phyloP scores from a whole-genome alignment of 2,329 filamentous ascomycete genomes.

The Beauveria sp. region DNA sequence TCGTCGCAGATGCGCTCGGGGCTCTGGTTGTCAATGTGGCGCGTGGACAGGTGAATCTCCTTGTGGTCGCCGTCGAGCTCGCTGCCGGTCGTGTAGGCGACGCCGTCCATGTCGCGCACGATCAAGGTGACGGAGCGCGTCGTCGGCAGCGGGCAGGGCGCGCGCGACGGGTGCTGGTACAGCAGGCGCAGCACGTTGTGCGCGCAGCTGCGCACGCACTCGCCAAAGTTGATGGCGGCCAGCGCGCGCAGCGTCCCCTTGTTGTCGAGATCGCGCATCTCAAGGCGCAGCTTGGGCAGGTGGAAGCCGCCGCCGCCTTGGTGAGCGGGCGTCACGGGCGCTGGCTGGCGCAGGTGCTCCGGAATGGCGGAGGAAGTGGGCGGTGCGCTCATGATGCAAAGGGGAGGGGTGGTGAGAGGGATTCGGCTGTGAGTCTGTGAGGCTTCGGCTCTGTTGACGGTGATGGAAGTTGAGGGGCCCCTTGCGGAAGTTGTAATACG shows the following conservation, averaged over 20 bases:
- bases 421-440: not conserved
- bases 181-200: conserved; percentile 63
- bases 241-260: conserved; percentile 62
- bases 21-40: conserved; percentile 55
- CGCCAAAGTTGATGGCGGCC: conserved; percentile 51
- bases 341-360: not conserved
- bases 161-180: conserved; percentile 46
- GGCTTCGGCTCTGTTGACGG: not conserved
- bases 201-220: conserved; percentile 55
- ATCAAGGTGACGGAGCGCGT: conserved; percentile 82
- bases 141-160: conserved; percentile 40
- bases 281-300: conserved; percentile 50
- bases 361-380: conserved; percentile 8
- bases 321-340: not conserved
- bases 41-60: conserved; percentile 79
- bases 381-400: not conserved
- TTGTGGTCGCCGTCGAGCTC: conserved; percentile 82
- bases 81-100: conserved; percentile 79
- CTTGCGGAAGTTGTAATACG: not conserved
- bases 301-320: conserved; percentile 23
- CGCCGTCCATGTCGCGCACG: conserved; percentile 69
- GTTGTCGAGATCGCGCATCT: conserved; percentile 50
- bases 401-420: not conserved
- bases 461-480: not conserved
- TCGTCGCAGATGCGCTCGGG: conserved; percentile 46